These are phyloP conservation scores for Apiotrichum veenhuisii DNA, from an alignment of 1,284 basidiomycete genomes.

Conservation along the genomic window DNA sequence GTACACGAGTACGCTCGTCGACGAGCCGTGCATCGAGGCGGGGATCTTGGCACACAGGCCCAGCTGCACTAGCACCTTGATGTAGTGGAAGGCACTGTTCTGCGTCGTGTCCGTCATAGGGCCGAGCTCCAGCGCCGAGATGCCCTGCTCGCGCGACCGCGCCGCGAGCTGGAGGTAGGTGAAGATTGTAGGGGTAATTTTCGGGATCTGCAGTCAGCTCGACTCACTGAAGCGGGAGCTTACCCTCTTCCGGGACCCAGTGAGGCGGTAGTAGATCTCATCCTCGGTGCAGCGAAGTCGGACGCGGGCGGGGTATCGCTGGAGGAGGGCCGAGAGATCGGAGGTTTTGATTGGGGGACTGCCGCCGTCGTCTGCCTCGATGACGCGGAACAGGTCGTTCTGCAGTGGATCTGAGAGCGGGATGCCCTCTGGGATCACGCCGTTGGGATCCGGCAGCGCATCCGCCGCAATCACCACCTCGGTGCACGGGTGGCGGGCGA, in stretches of 20 bases:
- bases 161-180: conserved; percentile 25
- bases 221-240: not conserved
- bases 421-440: conserved; percentile 22
- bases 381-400: conserved; percentile 18
- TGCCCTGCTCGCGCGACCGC: conserved; percentile 15
- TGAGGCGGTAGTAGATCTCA: conserved; percentile 44
- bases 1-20: conserved; percentile 38
- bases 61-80: conserved; percentile 34
- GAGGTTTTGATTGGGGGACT: conserved; percentile 7
- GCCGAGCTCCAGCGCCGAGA: conserved; percentile 32
- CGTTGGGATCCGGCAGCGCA: conserved; percentile 24
- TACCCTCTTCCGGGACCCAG: conserved; percentile 38
- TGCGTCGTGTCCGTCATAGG: conserved; percentile 36
- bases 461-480: conserved; percentile 30
- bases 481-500: conserved; percentile 32
- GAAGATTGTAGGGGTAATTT: conserved; percentile 36
- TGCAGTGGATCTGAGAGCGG: conserved; percentile 1
- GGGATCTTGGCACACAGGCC: conserved; percentile 42
- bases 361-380: conserved; percentile 29
- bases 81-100: conserved; percentile 41
- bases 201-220: conserved; percentile 22
- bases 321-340: conserved; percentile 25
- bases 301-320: conserved; percentile 37
- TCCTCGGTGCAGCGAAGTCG: conserved; percentile 40
- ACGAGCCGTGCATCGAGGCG: conserved; percentile 28